phyloP scores from a whole-genome alignment of 2,329 filamentous ascomycete genomes.

The Colletotrichum magnum region DNA sequence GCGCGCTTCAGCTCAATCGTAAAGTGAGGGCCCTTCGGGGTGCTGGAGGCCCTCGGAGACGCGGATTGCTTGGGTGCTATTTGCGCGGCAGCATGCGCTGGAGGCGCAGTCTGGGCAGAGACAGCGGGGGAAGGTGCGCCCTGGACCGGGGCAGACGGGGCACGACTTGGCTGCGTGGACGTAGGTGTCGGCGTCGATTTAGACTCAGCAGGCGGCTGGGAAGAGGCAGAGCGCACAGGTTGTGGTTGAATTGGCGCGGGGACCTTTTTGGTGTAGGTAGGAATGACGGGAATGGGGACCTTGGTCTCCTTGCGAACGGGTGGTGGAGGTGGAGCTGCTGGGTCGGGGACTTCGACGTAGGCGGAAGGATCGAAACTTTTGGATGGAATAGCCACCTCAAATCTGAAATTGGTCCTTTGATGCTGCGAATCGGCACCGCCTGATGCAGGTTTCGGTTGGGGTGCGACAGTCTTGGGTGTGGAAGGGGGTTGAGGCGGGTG shows the following conservation, averaged over 20 bases:
- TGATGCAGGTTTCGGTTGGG: conserved; percentile 31
- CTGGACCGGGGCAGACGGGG: background rate
- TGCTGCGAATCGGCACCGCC: conserved; percentile 48
- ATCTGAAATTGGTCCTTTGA: conserved; percentile 53
- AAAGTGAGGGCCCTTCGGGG: conserved; percentile 46
- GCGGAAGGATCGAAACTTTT: conserved; percentile 57
- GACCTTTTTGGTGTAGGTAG: conserved; percentile 11
- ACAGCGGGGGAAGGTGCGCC: background rate
- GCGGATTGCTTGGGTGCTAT: conserved; percentile 5
- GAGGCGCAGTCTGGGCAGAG: background rate
- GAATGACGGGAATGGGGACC: conserved; percentile 3
- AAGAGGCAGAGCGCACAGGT: background rate
- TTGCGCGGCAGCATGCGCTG: background rate
- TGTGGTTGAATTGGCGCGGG: background rate
- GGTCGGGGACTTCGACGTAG: conserved; percentile 51
- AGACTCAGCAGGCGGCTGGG: conserved; percentile 1
- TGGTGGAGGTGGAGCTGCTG: conserved; percentile 43
- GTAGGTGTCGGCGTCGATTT: background rate
- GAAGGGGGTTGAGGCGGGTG: conserved; percentile 31
- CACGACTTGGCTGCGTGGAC: conserved; percentile 4
- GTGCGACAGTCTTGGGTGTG: conserved; percentile 40
- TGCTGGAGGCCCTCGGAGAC: background rate
- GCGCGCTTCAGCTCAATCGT: conserved; percentile 63
- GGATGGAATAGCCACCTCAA: conserved; percentile 64
- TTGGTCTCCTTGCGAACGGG: conserved; percentile 10